Evolutionary conservation across 169 alveolate species (phyloP), one percentile per base, ranked within the genome.

Genomic region (Miamiensis avidus): DNA sequence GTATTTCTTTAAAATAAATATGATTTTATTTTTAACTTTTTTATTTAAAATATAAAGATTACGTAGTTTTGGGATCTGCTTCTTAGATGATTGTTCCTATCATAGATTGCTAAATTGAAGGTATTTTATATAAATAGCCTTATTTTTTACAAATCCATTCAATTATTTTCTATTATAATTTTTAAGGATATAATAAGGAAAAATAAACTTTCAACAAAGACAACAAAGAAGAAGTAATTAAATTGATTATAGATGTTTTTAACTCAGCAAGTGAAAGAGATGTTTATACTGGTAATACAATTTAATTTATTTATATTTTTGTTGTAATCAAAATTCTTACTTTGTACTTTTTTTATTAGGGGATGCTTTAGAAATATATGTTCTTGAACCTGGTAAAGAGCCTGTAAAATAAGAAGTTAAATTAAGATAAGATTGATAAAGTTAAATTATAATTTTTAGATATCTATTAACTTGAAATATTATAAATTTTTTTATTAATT

Each of bases 231-330:
- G 91, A 82, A 34, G 94, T 92, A 28, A 87, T 89, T 29, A 83
- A 81, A 34, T 81, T 92, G 25, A 90, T 90, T 16, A 84, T 89
- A 32, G 97, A 94, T 89, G 84, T 89, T 78, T 90, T 94, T 89
- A 91, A 93, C 84, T 86, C 93, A 73, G 93, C 93, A 26, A 84
- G 94, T 76, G 94, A 92, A 82, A 94, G 97, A 94, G 97, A 94
- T 88, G 92, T 94, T 84, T 92, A 94, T 81, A 94, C 96, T n/a
- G 96, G 97, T 69, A 95, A 94, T 85, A n/a, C n/a, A n/a, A 49
- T 49, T 49, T 49, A 11, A 49, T 49, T 49, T 49, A 49, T 49
- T 49, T 49, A n/a, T 49, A 49, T 11, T 11, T 49, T 49, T 49
- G 4, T 49, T 49, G 4, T 49, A 49, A 11, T 20, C 69, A 49